Conservation (phyloP, 2,329 filamentous ascomycete species). For the Colletotrichum chrysophilum region DNA sequence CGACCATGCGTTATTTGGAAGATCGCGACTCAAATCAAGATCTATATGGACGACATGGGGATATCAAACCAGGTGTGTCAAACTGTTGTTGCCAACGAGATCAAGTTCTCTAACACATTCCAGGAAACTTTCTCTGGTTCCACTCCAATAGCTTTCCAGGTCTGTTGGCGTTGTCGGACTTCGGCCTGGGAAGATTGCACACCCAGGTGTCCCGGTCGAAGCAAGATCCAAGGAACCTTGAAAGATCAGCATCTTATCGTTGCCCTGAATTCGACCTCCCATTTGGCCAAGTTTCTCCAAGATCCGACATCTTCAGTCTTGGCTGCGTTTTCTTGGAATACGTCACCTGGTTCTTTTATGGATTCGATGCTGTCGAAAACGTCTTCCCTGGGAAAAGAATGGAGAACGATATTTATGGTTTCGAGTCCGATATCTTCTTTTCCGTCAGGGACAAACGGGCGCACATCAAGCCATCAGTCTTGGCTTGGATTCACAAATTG, state of each 20-base stretch:
- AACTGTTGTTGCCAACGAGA: rapidly evolving
- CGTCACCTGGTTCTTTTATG: slow-evolving; percentile 37
- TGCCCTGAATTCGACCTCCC: slow-evolving; percentile 40
- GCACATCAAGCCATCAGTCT: not conserved
- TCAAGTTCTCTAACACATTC: not conserved
- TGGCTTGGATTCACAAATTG: not conserved
- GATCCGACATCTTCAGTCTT: slow-evolving; percentile 38
- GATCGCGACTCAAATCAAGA: not conserved
- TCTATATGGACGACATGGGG: slow-evolving; percentile 1
- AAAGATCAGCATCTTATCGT: slow-evolving; percentile 36
- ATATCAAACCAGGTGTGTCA: slow-evolving; percentile 4
- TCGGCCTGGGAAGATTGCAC: not conserved
- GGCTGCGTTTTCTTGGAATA: slow-evolving; percentile 41
- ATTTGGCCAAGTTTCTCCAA: slow-evolving; percentile 21
- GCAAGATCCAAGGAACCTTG: not conserved
- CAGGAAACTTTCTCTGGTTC: slow-evolving; percentile 5
- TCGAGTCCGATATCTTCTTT: slow-evolving; percentile 4
- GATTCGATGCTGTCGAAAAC: slow-evolving; percentile 19
- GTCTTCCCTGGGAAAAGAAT: slow-evolving; percentile 8
- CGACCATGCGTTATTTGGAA: not conserved
- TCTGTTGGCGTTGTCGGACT: not conserved
- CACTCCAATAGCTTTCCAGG: not conserved
- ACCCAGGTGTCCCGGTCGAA: not conserved
- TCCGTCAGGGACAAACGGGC: not conserved
- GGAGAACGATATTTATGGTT: not conserved